Percentiles rank a stretch among this genome's conserved stretches.
Conservation (phyloP, 176 grass and related monocot genomes). For the Eragrostis curvula region DNA sequence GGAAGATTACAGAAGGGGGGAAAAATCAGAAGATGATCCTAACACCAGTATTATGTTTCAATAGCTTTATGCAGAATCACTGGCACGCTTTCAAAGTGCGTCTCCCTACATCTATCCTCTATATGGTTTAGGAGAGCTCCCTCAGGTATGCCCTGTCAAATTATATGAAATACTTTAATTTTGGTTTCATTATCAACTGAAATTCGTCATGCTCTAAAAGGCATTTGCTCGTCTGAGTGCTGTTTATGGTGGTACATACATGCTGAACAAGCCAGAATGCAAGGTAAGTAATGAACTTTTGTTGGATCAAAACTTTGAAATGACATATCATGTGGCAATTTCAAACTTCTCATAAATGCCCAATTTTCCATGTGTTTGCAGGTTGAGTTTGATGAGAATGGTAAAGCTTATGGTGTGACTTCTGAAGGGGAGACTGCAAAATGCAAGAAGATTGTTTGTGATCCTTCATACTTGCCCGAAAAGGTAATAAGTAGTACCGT, state of each 20-base stretch:
- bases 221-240: constrained; percentile 97
- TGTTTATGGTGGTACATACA: constrained; percentile 99
- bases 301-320: neutral
- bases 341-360: constrained; percentile 30
- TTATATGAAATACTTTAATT: neutral
- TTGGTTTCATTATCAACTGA: constrained; percentile 33
- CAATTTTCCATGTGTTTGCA: constrained; percentile 37
- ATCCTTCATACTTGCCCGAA: constrained; percentile 88
- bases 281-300: constrained; percentile 55
- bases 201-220: constrained; percentile 25
- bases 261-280: constrained; percentile 98
- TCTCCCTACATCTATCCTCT: constrained; percentile 98
- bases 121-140: constrained; percentile 92
- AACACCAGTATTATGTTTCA: constrained; percentile 32
- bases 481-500: constrained; percentile 63
- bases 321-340: neutral
- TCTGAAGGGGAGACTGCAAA: constrained; percentile 93
- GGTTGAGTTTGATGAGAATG: constrained; percentile 89
- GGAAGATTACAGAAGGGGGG: neutral
- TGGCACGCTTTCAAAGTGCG: constrained; percentile 94
- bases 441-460: constrained; percentile 95
- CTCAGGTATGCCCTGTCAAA: constrained; percentile 64
- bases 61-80: constrained; percentile 87
- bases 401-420: constrained; percentile 88
- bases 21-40: neutral